Evolutionary conservation across 345 rosid species (phyloP).

Genomic region (Pistacia atlantica): DNA sequence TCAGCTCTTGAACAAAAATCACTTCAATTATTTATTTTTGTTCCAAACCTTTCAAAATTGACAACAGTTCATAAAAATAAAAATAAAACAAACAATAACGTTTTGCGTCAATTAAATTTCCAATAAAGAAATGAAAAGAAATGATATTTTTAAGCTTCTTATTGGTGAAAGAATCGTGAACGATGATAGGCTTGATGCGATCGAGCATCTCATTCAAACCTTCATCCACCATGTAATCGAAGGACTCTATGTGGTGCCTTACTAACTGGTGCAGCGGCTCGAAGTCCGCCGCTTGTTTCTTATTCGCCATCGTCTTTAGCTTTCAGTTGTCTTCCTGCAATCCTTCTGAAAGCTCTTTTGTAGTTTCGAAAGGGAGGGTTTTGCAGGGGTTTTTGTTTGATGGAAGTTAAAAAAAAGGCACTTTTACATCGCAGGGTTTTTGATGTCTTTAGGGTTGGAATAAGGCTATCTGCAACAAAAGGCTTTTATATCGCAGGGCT

Average conservation of each 20-base stretch:
- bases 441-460: background rate
- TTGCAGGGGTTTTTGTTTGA: background rate
- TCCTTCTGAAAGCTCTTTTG: background rate
- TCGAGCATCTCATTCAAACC: slow-evolving; percentile 79
- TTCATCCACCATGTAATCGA: slow-evolving; percentile 70
- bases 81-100: background rate
- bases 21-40: too few species aligned
- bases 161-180: slow-evolving; percentile 45
- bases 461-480: background rate
- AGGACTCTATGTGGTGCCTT: slow-evolving; percentile 82
- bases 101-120: too few species aligned
- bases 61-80: background rate
- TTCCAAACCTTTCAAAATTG: too few species aligned
- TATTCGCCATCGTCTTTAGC: background rate
- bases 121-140: background rate
- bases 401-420: background rate
- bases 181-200: slow-evolving; percentile 55
- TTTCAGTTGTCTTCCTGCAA: too few species aligned
- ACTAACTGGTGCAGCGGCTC: slow-evolving; percentile 65
- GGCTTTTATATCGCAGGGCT: background rate
- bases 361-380: background rate
- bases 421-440: background rate
- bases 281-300: slow-evolving; percentile 37
- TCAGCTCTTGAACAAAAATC: too few species aligned
- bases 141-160: slow-evolving; percentile 75